These are phyloP conservation scores for Pseudogymnoascus sp. DNA, from an alignment of 2,329 filamentous ascomycete genomes.

Conservation along the genomic window DNA sequence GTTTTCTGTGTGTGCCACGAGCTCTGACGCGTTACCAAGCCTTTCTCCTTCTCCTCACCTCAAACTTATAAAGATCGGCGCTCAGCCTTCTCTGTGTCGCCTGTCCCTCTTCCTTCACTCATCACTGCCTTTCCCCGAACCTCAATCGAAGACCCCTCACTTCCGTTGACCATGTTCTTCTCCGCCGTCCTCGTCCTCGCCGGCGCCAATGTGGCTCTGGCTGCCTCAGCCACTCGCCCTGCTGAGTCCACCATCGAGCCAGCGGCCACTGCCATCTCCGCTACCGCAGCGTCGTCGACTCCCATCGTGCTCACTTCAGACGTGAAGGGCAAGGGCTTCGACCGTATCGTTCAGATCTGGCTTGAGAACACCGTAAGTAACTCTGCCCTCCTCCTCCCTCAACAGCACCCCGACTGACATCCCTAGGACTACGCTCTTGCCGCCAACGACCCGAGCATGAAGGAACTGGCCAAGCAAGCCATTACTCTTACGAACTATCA, in stretches of 20 bases:
- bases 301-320: slow-evolving; percentile 38
- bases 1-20: background rate
- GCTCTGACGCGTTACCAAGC: background rate
- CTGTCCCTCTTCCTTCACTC: background rate
- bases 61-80: background rate
- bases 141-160: background rate
- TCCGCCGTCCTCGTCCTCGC: slow-evolving; percentile 3
- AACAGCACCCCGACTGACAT: slow-evolving; percentile 5
- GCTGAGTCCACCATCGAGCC: slow-evolving; percentile 18
- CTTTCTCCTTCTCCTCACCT: background rate
- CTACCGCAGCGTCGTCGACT: slow-evolving; percentile 37
- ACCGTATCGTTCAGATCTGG: slow-evolving; percentile 55
- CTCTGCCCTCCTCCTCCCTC: background rate
- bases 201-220: slow-evolving; percentile 9
- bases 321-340: slow-evolving; percentile 49
- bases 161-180: background rate
- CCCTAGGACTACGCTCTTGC: slow-evolving; percentile 21
- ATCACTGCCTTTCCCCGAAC: background rate
- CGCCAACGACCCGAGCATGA: slow-evolving; percentile 30
- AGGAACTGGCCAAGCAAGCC: slow-evolving; percentile 45
- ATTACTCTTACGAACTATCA: slow-evolving; percentile 47
- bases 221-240: slow-evolving; percentile 10
- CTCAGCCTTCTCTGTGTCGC: background rate
- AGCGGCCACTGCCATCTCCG: slow-evolving; percentile 28
- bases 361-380: slow-evolving; percentile 47